Evolutionary conservation across 345 rosid species (phyloP), one percentile per base, ranked within the genome.

Genomic region (Citrus trifoliata): DNA sequence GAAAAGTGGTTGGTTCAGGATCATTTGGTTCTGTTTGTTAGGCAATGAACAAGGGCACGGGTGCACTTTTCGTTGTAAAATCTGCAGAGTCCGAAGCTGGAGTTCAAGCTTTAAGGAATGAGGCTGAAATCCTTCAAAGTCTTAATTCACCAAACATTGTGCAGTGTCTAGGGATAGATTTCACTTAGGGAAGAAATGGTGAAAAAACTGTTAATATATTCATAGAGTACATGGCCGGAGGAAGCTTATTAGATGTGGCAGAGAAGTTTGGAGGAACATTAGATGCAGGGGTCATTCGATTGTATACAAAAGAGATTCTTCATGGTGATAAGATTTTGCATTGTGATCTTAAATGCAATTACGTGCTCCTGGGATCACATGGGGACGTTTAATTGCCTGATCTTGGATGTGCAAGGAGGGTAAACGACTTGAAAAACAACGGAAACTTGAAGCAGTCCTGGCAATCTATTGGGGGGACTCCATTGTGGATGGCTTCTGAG

Each of bases 401-500:
- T 78, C 7, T 85, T 2, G 86, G 89, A 59, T 83, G 91, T 12
- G 82, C 85, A 4, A 75, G 63, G 79, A 73, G 79, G 80, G 21
- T 82, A 25, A 63, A 76, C 9, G 72, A 56, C 28, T 0, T 6
- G 42, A 35, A 66, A 38, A 70, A 4, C 3, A 66, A 5, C 1
- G 27, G 51, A 12, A 56, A 51, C 0, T 27, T 28, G 0, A 22
- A 24, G 5, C n/a, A 12, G 32, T 78, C 78, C 28, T 40, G 61
- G 66, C 61, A 28, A 58, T 62, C 78, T 37, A 42, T 80, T 19
- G 79, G 75, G 6, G 6, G 91, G 35, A 86, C 87, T 62, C 87
- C 87, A 6, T 21, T 81, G 66, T 83, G 85, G 84, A 86, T 85
- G 87, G 91, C 91, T 56, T 85, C 86, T 4, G 89, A 88, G 74